These are phyloP conservation scores for Morella rubra DNA, from an alignment of 306 rosid species.

Conservation along the genomic window DNA sequence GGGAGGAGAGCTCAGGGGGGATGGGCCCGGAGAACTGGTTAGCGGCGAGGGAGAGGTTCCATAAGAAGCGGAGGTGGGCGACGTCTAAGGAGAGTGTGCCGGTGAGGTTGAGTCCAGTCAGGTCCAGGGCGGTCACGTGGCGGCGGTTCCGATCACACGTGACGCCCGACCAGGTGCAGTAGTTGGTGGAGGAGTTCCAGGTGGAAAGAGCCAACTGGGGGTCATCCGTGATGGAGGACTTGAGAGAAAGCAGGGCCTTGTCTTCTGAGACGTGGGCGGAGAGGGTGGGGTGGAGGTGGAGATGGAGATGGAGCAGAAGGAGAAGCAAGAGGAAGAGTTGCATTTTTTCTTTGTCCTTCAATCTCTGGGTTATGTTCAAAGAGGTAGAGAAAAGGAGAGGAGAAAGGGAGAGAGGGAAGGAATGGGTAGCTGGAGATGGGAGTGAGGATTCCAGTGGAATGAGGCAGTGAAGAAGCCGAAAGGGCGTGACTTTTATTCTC, in stretches of 20 bases:
- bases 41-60: conserved; percentile 52
- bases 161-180: conserved; percentile 70
- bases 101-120: conserved; percentile 51
- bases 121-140: conserved; percentile 64
- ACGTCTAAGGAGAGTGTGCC: conserved; percentile 59
- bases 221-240: conserved; percentile 45
- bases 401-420: not conserved
- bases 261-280: conserved; percentile 44
- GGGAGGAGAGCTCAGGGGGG: conserved; percentile 55
- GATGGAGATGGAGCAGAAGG: conserved; percentile 25
- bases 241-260: conserved; percentile 70
- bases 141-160: conserved; percentile 59
- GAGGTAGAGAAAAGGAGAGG: not conserved
- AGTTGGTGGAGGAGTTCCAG: conserved; percentile 57
- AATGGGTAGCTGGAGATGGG: not conserved
- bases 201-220: conserved; percentile 53
- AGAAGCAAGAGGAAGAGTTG: conserved; percentile 35
- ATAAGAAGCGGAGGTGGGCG: conserved; percentile 54
- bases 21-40: conserved; percentile 62
- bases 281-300: conserved; percentile 19
- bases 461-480: not conserved
- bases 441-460: not conserved
- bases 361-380: not conserved
- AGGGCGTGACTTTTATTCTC: conserved; percentile 19
- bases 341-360: conserved; percentile 29